Evolutionary conservation across 1,284 basidiomycete species (phyloP), one percentile per base, ranked within the genome.

Genomic region (Apiotrichum mycotoxinovorans): DNA sequence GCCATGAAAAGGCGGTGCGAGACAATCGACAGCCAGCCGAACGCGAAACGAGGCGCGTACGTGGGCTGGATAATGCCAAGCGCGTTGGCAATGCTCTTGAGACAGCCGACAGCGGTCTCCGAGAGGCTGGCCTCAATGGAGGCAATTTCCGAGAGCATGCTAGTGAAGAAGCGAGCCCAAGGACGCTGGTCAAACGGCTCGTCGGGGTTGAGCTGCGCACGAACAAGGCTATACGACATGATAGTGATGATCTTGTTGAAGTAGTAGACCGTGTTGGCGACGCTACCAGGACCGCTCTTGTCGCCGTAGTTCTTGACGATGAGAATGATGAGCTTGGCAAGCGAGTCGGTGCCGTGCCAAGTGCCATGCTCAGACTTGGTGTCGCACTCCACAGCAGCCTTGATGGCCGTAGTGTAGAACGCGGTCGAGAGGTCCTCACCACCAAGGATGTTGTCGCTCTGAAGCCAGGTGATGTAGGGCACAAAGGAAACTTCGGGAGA

Each of bases 1-100:
- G 96, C 93, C 91, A 98, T 94, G 82, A 98, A 97, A 52, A 94
- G 80, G 54, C 95, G 84, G 78, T 98, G 96, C 44, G 95, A 97
- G 66, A 98, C 87, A 51, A 98, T 82, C 66, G 88, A 89, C 82
- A 98, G 87, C 96, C 96, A 99, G 30, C 93, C 95, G 78, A 97
- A 98, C 2, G 95, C 89, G 76, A 98, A 98, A 38, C 93, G 89
- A 10, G 96, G 96, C 81, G 98, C 98, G 78, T 94, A 94, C 7
- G 87, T 88, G 3, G 96, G 96, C 76, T 98, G 95, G 60, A 96
- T 80, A 44, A 94, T 96, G 76, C 93, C 95, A 75, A 98, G 87
- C 8, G 91, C 93, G 74, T 98, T 95, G 73, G 90, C 87, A 63
- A 96, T 87, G 8, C 91, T 89, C 59, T 93, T 82, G 66, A 99